Evolutionary conservation across 805 yeast species (phyloP), one percentile per base, ranked within the genome.

Genomic region (Lachancea dasiensis): DNA sequence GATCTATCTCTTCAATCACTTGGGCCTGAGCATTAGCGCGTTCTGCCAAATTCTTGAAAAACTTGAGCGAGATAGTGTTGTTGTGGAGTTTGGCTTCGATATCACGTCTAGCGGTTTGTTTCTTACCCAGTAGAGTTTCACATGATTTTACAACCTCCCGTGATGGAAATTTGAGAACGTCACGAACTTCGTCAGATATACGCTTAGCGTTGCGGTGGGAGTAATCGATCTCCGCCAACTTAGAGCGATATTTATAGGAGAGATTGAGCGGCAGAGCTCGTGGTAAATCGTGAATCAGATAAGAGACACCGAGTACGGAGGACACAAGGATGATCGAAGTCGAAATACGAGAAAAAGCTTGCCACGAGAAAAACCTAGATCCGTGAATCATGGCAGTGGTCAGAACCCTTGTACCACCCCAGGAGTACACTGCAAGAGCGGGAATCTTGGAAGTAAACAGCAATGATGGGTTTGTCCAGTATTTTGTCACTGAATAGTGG

Each of bases 261-360:
- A 86, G 72, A 41, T 87, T 87, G 47, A 86, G 69, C 14, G 95
- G 94, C 50, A 86, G 77, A 0, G 97, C 95, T 50, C 81, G 75
- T 2, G 97, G 97, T 10, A 94, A 76, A 58, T 92, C 97, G 42
- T 70, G 68, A 14, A 86, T 64, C 40, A 87, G 56, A 51, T 84
- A 86, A 27, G 77, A 75, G 0, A 73, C 63, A 0, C 81, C 69
- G 10, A 76, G 65, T 1, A 76, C 70, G 4, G 75, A 63, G 1
- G 72, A 70, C 6, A 76, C 68, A 2, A 77, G 47, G 1, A 71
- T 41, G 0, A 76, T 32, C 0, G 94, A 89, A 0, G 73, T 56
- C 0, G 73, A 69, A n/a, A 81, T 55, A 30, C 66, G 68, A 40
- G 63, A 68, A 18, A 76, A 39, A 0, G 65, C 52, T 2, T 45